Percentiles rank a stretch among this genome's conserved stretches.
phyloP scores from a whole-genome alignment of 257 asterid species.

The Perilla frutescens region DNA sequence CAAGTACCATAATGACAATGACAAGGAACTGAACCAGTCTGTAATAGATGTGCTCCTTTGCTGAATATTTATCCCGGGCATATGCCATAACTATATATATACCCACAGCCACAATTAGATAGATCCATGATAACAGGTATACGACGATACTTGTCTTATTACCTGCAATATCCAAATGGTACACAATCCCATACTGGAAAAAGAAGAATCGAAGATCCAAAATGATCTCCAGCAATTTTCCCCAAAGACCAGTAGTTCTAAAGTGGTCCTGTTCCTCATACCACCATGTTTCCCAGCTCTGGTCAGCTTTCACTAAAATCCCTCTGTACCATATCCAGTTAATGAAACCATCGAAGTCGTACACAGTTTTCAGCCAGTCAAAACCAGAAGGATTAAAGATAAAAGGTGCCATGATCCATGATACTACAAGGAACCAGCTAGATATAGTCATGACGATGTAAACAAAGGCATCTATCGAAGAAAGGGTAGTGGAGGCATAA shows the following conservation, averaged over 20 bases:
- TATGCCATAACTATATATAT: conserved; percentile 66
- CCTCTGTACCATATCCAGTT: conserved; percentile 90
- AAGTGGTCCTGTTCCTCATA: conserved; percentile 92
- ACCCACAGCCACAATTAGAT: conserved; percentile 59
- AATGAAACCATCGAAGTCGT: conserved; percentile 81
- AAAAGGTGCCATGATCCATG: conserved; percentile 93
- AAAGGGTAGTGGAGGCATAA: conserved; percentile 69
- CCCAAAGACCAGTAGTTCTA: conserved; percentile 96
- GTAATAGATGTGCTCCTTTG: conserved; percentile 72
- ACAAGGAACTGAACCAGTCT: conserved; percentile 84
- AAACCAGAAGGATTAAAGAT: conserved; percentile 90
- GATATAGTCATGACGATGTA: conserved; percentile 83
- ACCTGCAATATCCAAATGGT: conserved; percentile 67
- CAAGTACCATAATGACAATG: conserved; percentile 53
- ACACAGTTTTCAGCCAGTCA: conserved; percentile 96
- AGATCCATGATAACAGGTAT: conserved; percentile 90
- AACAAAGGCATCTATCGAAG: conserved; percentile 58
- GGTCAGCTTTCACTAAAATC: conserved; percentile 76
- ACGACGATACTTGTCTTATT: conserved; percentile 60
- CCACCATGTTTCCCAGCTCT: conserved; percentile 98
- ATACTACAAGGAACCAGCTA: conserved; percentile 90
- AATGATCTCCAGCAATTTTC: conserved; percentile 86
- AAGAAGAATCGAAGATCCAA: conserved; percentile 93
- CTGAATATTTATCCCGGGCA: conserved; percentile 79
- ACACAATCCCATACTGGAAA: conserved; percentile 93